Percentiles rank a stretch among this genome's conserved stretches.
phyloP scores from a whole-genome alignment of 495 filamentous ascomycete genomes.

The Aeminium ludgeri region DNA sequence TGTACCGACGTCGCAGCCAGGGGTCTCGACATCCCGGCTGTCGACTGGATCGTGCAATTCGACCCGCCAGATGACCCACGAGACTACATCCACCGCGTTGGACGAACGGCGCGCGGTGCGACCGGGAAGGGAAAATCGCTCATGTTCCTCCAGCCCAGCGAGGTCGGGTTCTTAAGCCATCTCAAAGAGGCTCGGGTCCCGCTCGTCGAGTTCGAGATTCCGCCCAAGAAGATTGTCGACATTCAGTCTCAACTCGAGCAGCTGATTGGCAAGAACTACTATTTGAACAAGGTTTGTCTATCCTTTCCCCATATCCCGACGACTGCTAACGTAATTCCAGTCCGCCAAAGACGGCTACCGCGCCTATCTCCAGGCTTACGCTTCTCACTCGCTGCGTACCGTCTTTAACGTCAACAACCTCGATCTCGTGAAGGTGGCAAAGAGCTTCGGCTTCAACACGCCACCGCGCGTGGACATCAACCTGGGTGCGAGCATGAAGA shows the following conservation, averaged over 20 bases:
- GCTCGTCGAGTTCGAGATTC: conserved; percentile 91
- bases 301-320: not conserved
- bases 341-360: conserved; percentile 57
- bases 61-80: conserved; percentile 82
- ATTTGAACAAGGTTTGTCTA: conserved; percentile 60
- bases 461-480: conserved; percentile 87
- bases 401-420: conserved; percentile 90
- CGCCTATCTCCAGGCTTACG: conserved; percentile 87
- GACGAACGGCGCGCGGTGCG: conserved; percentile 77
- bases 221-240: conserved; percentile 69
- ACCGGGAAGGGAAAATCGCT: conserved; percentile 69
- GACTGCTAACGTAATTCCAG: conserved; percentile 10
- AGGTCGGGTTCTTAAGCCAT: conserved; percentile 82
- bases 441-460: conserved; percentile 74
- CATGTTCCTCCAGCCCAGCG: conserved; percentile 82
- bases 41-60: conserved; percentile 93
- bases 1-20: conserved; percentile 94
- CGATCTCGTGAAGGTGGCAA: conserved; percentile 83
- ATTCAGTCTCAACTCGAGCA: conserved; percentile 93
- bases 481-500: conserved; percentile 78
- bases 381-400: conserved; percentile 71
- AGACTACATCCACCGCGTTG: conserved; percentile 94
- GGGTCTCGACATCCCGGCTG: conserved; percentile 81
- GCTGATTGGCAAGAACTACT: conserved; percentile 87
- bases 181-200: conserved; percentile 85